Percentiles rank a stretch among this genome's conserved stretches.
These are phyloP conservation scores for Musa schizocarpa DNA, from an alignment of 176 grass and related monocot species.

Conservation along the genomic window DNA sequence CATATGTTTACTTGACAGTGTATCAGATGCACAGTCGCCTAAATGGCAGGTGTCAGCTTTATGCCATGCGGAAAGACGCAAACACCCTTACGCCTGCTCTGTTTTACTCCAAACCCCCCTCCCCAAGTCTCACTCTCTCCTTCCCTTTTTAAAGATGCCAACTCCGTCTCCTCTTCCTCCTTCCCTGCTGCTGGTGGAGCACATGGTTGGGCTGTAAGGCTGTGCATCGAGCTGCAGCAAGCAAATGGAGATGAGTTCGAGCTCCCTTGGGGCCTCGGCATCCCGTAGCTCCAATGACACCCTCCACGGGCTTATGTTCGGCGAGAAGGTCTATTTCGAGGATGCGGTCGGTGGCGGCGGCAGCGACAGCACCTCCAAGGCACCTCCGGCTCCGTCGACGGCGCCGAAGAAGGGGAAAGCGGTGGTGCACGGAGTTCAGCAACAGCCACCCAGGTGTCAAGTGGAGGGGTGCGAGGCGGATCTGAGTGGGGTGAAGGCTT, in stretches of 20 bases:
- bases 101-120: too few species aligned
- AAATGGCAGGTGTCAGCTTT: neutral
- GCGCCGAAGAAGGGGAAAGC: neutral
- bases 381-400: neutral
- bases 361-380: neutral
- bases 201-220: neutral
- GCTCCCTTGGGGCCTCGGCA: neutral
- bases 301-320: slow-evolving; percentile 9
- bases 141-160: neutral
- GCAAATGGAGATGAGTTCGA: neutral
- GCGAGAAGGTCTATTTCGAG: slow-evolving; percentile 15
- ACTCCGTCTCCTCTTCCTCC: neutral
- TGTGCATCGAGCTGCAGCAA: neutral
- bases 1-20: neutral
- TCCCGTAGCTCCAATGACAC: neutral
- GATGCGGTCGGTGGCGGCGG: neutral
- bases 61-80: neutral
- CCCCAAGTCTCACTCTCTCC: neutral
- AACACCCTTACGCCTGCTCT: neutral
- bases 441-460: slow-evolving; percentile 8
- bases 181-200: neutral
- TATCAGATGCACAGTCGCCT: neutral
- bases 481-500: slow-evolving; percentile 8
- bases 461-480: slow-evolving; percentile 14
- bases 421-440: neutral